Base-by-base conservation (phyloP, 805 yeast genomes). In the Debaryomyces castellii region DNA sequence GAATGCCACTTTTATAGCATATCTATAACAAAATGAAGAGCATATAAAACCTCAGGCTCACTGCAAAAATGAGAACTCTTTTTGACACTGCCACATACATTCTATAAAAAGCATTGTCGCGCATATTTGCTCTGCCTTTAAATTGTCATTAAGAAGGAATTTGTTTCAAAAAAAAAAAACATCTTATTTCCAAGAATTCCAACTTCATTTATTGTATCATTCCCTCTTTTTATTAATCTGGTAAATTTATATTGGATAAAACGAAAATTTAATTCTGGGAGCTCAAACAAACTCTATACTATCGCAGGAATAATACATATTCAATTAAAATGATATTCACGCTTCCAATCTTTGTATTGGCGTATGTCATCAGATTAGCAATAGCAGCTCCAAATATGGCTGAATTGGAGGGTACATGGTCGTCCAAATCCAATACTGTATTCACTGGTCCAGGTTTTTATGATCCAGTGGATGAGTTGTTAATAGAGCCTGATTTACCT, bases 391-490 rank as follows among this genome's bases (percentile, higher is more conserved):
- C 76, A 17, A 67, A 58, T 52, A 71, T 62, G 69, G 55, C 51
- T 16, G 77, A 73, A 53, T 59, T 89, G 39, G 87, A 74, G 35
- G 99, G 99, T 5, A 94, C 99, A 0, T 94, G 99, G 99, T 67
- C 91, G 1, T 85, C 97, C 14, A 94, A 94, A 66, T 83, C 97
- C 10, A 88, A 87, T 64, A 83, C 95, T 10, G 99, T 94, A 6
- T 85, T 92, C 71, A 94, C 99, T 1, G 99, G 99, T 0, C 96
- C 98, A 5, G 87, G 91, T 2, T 94, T 94, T 62, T 94, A 81
- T 63, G 98, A 94, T 64, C 99, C 99, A 2, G 87, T 90, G 23
- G 97, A 92, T 62, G 99, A 94, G 66, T 78, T 92, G 14, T 72
- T 94, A 47, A 88, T 90, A 50, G 99, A 94, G 64, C 99, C 99